Base-by-base conservation (phyloP, 2,329 filamentous ascomycete genomes). In the Akanthomyces muscarius region DNA sequence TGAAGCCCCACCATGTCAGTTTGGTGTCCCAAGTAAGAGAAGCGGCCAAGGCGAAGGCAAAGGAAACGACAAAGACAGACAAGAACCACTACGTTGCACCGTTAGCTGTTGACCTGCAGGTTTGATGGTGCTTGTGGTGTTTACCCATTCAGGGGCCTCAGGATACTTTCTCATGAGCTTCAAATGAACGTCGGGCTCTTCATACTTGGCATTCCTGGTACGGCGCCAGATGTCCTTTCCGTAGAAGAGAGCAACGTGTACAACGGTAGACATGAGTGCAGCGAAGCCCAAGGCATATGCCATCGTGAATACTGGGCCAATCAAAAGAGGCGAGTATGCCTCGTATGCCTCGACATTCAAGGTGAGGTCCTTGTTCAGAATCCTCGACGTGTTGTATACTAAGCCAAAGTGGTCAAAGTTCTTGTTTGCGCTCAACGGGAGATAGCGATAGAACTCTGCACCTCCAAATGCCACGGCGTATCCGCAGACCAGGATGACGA, bases 251-350 rank as follows among this genome's bases (percentile, higher is more conserved):
- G 67, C 74, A 7, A 79, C 78, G 68, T 86, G 81, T 0, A 82
- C 72, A 13, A 87, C 69, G 0, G 85, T 78, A 1, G 83, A 76
- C 3, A 82, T 73, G 21, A 86, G 78, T 4, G 79, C 77, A 5
- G 84, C 85, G 67, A 87, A 87, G 1, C 79, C 81, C 54, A 87
- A 74, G 33, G 82, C 84, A 66, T 86, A 87, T 5, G 75, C 77
- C 21, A 86, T 68, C 4, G 79, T 75, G 66, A 85, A 86, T 0
- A 83, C 83, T 0, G 83, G 83, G 0, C 81, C 82, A 44, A 86
- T 67, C 64, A 81, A 78, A 28, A 83, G 73, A 6, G 80, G 82
- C 0, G 80, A 88, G 25, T 87, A 87, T 4, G 72, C 73, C 57
- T 78, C 72, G 70, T 87, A 87, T 30, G 80, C 80, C 10, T 74